These are phyloP conservation scores for Aspergillus quadricinctus DNA, from an alignment of 2,329 filamentous ascomycete species.

Conservation along the genomic window DNA sequence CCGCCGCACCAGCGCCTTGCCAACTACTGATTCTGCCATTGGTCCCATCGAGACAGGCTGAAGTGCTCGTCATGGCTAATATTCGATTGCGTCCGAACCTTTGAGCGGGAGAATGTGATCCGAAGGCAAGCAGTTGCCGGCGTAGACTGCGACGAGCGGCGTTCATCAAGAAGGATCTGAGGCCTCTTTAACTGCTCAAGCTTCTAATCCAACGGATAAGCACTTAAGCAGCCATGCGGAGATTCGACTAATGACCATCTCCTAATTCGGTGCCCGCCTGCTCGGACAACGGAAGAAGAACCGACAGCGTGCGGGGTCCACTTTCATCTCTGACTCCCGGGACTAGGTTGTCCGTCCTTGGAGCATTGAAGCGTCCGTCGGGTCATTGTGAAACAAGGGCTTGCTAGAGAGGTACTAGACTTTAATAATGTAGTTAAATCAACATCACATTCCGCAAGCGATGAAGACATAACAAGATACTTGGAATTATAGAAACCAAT, in stretches of 20 bases:
- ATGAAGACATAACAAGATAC: too few species aligned
- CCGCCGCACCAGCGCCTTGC: conserved; percentile 48
- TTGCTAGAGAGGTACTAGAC: too few species aligned
- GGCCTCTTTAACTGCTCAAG: background rate
- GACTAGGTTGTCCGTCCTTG: too few species aligned
- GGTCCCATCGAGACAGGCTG: conserved; percentile 12
- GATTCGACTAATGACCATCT: background rate
- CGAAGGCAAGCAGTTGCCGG: conserved; percentile 6
- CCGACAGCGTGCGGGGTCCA: background rate
- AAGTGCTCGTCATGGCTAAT: conserved; percentile 19
- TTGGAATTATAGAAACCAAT: too few species aligned
- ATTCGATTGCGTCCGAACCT: conserved; percentile 6
- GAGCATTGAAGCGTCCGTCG: too few species aligned
- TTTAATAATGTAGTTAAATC: too few species aligned
- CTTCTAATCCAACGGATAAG: background rate
- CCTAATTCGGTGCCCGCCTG: background rate
- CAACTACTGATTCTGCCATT: conserved; percentile 28
- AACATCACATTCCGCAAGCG: too few species aligned
- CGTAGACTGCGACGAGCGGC: conserved; percentile 1
- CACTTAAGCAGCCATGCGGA: background rate
- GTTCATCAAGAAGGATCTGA: background rate
- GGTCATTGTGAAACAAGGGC: too few species aligned
- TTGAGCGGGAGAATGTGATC: conserved; percentile 4
- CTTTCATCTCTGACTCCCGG: background rate
- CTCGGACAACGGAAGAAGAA: background rate